Evolutionary conservation across 148 eudicot genomes (phyloP), one percentile per base, ranked within the genome.

Genomic region (Nyssa sinensis): DNA sequence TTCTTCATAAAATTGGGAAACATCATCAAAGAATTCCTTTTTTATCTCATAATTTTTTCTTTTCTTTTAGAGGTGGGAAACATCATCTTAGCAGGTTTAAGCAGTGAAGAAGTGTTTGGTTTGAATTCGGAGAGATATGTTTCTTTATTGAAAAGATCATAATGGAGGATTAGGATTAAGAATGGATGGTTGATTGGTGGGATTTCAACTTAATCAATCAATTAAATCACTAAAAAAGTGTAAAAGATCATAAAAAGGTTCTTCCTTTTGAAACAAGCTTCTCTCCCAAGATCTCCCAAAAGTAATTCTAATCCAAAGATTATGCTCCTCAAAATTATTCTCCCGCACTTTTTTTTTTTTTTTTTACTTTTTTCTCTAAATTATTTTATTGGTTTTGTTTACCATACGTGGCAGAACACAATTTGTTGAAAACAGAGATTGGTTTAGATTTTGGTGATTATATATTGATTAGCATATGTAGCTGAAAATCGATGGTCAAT

Each of bases 121-220:
- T 29, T 62, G 34, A 62, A 62, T 62, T 19, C 30, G n/a, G 14
- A 28, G 65, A 62, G n/a, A 62, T 28, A 62, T 62, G 19, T 62
- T 62, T 28, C 35, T 62, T 62, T 1, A 62, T 29, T 30, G 65
- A 62, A 24, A n/a, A n/a, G n/a, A 62, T 62, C 34, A 62, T 62
- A 30, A 35, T 14, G 21, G 9, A 30, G 34, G 16, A 14, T 27
- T 62, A 2, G 65, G 30, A 29, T 62, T 13, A 62, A 30, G 19
- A 11, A 62, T 29, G 35, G 35, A n/a, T n/a, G n/a, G n/a, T n/a
- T n/a, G n/a, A n/a, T n/a, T n/a, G n/a, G n/a, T n/a, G 28, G 6
- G 65, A 4, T 7, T 21, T 24, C 31, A 10, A 60, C 9, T 60
- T 27, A 60, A 60, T 60, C 14, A 60, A 0, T 2, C 1, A 60